Conservation (phyloP, 129 eudicot genomes). For the carrot (Daucus carota) region DH1_v3.0 NC_030382.2:21384001-21384500, state of each 20-base stretch:
- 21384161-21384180: constrained; percentile 41
- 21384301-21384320: not conserved
- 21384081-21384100: constrained; percentile 86
- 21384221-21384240: not conserved
- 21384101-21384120: constrained; percentile 60
- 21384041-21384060: not conserved
- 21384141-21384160: constrained; percentile 66
- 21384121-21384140: constrained; percentile 58
- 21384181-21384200: not conserved
- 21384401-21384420: not conserved
- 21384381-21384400: not conserved
- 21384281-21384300: not conserved
- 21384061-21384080: constrained; percentile 38
- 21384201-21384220: not conserved
- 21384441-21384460: not conserved
- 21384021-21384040: not conserved
- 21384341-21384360: not conserved
- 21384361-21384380: not conserved
- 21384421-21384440: not conserved
- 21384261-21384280: not conserved
- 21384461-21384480: not conserved
- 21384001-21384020: not conserved
- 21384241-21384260: not conserved
- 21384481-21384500: not conserved
- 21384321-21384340: not conserved